phyloP scores from a whole-genome alignment of 2,329 filamentous ascomycete species.

The Didymosphaeria variabile region DNA sequence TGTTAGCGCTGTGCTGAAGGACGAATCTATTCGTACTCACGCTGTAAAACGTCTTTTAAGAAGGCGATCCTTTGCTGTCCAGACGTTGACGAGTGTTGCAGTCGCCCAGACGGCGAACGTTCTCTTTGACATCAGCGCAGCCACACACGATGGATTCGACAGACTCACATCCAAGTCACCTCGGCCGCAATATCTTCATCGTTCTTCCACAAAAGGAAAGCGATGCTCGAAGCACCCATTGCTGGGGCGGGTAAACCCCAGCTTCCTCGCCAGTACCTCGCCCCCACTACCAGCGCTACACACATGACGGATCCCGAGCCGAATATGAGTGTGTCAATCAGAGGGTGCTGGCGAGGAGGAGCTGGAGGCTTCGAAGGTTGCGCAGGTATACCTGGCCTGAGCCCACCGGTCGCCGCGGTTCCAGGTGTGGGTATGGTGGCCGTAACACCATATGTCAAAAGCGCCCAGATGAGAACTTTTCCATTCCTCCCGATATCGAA shows the following conservation, averaged over 20 bases:
- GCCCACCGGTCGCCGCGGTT: no score
- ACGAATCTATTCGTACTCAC: background rate
- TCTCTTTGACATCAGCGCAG: background rate
- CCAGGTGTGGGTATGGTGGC: no score
- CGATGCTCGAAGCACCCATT: background rate
- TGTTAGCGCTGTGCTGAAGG: no score
- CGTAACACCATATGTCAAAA: no score
- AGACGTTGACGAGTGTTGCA: background rate
- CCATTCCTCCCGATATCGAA: no score
- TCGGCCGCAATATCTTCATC: background rate
- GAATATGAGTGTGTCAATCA: background rate
- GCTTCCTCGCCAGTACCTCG: background rate
- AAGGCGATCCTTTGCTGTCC: background rate
- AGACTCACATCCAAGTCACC: conserved; percentile 3
- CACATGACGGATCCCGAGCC: background rate
- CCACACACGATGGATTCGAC: background rate
- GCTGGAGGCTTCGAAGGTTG: no score
- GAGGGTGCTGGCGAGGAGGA: background rate
- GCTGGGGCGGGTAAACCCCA: background rate
- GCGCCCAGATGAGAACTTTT: no score
- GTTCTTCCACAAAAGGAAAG: background rate
- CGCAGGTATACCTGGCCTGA: no score
- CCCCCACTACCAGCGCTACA: background rate
- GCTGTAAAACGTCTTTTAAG: background rate
- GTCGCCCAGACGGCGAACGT: conserved; percentile 1